phyloP scores from a whole-genome alignment of 2,329 filamentous ascomycete species.

The Pseudopyrenochaeta lycopersici region DNA sequence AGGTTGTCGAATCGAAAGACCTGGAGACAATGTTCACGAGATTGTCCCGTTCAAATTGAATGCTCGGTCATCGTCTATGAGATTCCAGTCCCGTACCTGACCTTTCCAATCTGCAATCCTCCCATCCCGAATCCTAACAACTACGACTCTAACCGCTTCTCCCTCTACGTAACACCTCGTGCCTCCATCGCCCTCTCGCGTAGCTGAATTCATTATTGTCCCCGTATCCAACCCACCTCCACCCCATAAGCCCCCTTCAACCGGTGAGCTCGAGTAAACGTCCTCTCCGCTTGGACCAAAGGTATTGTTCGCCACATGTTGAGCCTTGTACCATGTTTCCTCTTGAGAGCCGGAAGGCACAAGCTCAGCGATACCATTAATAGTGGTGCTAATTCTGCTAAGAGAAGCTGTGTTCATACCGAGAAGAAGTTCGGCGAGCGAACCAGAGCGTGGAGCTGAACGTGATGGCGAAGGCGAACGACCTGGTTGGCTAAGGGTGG shows the following conservation, averaged over 20 bases:
- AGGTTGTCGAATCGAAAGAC: too few species aligned
- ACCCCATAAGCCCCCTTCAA: conserved; percentile 56
- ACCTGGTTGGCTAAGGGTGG: conserved; percentile 66
- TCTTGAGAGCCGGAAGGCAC: conserved; percentile 78
- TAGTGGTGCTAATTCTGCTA: conserved; percentile 88
- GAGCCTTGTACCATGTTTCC: conserved; percentile 82
- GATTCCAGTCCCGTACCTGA: conserved; percentile 80
- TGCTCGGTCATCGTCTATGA: neutral
- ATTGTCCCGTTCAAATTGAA: neutral
- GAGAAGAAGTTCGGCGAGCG: conserved; percentile 82
- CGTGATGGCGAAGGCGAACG: conserved; percentile 71
- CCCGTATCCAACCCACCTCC: conserved; percentile 52
- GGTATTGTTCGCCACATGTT: conserved; percentile 91
- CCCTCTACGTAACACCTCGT: conserved; percentile 77
- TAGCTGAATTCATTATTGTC: conserved; percentile 51
- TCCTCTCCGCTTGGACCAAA: conserved; percentile 63
- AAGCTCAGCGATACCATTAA: conserved; percentile 85
- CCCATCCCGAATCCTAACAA: conserved; percentile 84
- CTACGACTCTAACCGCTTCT: conserved; percentile 85
- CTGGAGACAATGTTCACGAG: neutral
- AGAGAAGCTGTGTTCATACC: conserved; percentile 91
- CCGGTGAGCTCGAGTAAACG: conserved; percentile 38
- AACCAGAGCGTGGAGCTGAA: conserved; percentile 63
- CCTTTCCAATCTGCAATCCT: conserved; percentile 96
- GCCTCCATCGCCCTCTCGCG: conserved; percentile 54